Evolutionary conservation across 139 green algal species (phyloP).

Genomic region (Volvox africanus): DNA sequence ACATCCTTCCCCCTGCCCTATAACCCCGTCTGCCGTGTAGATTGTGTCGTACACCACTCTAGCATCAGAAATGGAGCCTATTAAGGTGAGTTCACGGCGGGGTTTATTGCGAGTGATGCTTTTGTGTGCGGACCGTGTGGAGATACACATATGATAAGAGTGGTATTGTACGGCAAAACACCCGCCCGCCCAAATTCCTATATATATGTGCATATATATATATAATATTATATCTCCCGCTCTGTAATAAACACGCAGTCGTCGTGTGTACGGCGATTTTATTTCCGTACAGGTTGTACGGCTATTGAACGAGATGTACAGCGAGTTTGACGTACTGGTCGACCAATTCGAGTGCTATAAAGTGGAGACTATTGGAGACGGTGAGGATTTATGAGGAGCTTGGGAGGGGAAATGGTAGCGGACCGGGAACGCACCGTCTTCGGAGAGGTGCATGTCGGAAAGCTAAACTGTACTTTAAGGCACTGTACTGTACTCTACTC

Average conservation of each 20-base stretch:
- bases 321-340: conserved; percentile 51
- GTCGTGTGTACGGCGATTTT: background rate
- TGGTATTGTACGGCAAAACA: too few species aligned
- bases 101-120: background rate
- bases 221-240: too few species aligned
- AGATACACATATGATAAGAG: too few species aligned
- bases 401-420: too few species aligned
- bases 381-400: too few species aligned
- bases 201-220: too few species aligned
- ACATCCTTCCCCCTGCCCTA: too few species aligned
- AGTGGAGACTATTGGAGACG: conserved; percentile 46
- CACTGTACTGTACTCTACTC: too few species aligned
- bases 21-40: background rate
- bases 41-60: conserved; percentile 51
- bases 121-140: background rate
- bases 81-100: conserved; percentile 7
- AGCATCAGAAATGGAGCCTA: conserved; percentile 20
- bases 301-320: conserved; percentile 57
- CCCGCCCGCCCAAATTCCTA: too few species aligned
- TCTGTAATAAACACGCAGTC: background rate
- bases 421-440: too few species aligned
- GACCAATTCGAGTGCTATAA: conserved; percentile 62
- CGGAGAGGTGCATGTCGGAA: too few species aligned
- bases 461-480: too few species aligned
- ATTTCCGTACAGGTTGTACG: conserved; percentile 28